Percentiles rank a stretch among this genome's conserved stretches.
Evolutionary conservation across 176 grass and related monocot species (phyloP).

Genomic region (Calamus simplicifolius): DNA sequence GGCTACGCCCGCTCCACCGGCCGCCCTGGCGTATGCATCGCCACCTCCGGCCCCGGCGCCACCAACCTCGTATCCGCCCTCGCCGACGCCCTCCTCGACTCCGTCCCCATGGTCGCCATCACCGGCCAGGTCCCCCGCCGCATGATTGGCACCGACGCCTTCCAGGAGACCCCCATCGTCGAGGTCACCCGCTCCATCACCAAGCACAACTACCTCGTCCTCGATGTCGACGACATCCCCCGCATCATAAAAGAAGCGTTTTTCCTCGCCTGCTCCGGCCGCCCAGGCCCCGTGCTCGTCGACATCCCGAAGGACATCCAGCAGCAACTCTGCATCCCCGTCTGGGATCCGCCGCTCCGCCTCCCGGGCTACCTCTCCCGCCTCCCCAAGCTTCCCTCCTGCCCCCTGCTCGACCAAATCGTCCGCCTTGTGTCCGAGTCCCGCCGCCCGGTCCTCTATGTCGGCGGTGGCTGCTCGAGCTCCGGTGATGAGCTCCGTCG

Average conservation of each 20-base stretch:
- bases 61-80: constrained; percentile 96
- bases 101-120: constrained; percentile 83
- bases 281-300: constrained; percentile 77
- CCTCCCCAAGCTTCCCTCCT: constrained; percentile 59
- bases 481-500: constrained; percentile 62
- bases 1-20: constrained; percentile 82
- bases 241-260: constrained; percentile 85
- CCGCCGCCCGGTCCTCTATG: constrained; percentile 65
- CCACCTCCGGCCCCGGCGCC: constrained; percentile 88
- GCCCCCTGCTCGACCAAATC: constrained; percentile 65
- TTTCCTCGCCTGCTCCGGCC: constrained; percentile 62
- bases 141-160: constrained; percentile 97
- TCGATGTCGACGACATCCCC: constrained; percentile 76
- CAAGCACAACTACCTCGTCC: constrained; percentile 92
- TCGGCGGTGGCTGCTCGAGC: constrained; percentile 73
- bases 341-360: constrained; percentile 56
- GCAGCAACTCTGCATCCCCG: constrained; percentile 66
- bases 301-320: constrained; percentile 97
- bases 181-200: constrained; percentile 99
- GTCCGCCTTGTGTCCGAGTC: constrained; percentile 67
- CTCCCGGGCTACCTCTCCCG: constrained; percentile 69
- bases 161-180: constrained; percentile 97
- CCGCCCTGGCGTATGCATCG: constrained; percentile 72
- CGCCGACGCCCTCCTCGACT: constrained; percentile 92
- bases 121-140: constrained; percentile 94